These are phyloP conservation scores for Hericium coralloides DNA, from an alignment of 768 basidiomycete species.

Conservation along the genomic window DNA sequence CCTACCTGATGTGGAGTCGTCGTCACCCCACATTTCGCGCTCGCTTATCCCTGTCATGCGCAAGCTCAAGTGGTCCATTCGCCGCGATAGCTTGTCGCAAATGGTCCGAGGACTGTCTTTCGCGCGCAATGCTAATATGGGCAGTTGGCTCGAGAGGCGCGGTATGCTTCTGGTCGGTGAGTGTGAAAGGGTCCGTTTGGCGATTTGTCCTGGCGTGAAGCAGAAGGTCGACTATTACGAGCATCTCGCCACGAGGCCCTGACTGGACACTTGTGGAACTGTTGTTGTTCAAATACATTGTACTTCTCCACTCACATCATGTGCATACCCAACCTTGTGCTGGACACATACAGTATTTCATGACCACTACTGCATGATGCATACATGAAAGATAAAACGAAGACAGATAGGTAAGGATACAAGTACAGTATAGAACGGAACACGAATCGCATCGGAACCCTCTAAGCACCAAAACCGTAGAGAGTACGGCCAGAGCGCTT, in stretches of 20 bases:
- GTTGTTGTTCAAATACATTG: no score
- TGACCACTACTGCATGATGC: background rate
- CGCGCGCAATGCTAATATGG: conserved; percentile 26
- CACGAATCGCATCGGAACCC: background rate
- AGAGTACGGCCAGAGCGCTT: conserved; percentile 43
- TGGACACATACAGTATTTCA: no score
- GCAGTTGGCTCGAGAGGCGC: conserved; percentile 48
- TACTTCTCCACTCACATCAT: no score
- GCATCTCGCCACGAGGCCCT: background rate
- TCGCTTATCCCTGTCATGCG: conserved; percentile 55
- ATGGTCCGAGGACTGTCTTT: background rate
- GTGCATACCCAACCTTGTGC: no score
- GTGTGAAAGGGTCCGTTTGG: conserved; percentile 56
- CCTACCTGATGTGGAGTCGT: conserved; percentile 56
- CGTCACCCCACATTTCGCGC: conserved; percentile 46
- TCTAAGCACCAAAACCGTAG: conserved; percentile 44
- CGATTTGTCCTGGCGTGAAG: conserved; percentile 56
- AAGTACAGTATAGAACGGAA: background rate
- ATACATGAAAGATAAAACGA: background rate
- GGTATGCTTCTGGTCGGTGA: conserved; percentile 46
- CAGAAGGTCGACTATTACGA: conserved; percentile 57
- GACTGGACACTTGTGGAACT: background rate
- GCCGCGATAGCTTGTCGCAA: conserved; percentile 52
- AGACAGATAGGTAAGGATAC: background rate
- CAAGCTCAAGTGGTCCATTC: conserved; percentile 63